Evolutionary conservation across 192 early-diverging fungal genomes (phyloP), one percentile per base, ranked within the genome.

Genomic region (Gigaspora rosea): DNA sequence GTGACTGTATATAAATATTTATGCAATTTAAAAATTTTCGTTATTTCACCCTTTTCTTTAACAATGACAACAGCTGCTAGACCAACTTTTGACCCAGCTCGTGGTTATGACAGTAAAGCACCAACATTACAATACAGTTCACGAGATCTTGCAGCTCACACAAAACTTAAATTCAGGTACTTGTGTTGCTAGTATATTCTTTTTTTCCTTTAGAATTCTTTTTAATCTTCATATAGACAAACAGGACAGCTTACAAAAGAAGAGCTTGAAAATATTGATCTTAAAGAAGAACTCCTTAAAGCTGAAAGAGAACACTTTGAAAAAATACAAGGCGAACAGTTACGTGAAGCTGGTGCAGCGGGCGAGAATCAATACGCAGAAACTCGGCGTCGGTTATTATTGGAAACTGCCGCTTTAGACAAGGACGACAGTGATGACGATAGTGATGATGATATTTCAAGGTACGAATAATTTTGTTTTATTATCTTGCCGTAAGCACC

Each of bases 121-220:
- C 84, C 91, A 32, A 90, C 90, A 35, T 87, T 89, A 35, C 85
- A 89, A 77, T 88, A 87, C 36, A 88, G 90, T 35, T 84, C 90
- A 41, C 88, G 90, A 64, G 93, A 92, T 81, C 81, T 95, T 36
- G 87, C 92, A 15, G 86, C 90, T 36, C 91, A 95, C 65, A 93
- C 92, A 33, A 89, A 88, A 75, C 89, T 95, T 76, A 95, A 95
- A 27, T 27, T 27, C 1, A 27, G 27, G 27, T 27, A 27, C 27
- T 27, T 27, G 27, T 27, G 27, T 1, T 27, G 27, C 27, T 27
- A 27, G 27, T 1, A 27, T 27, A 27, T 27, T 27, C 27, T 27
- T 27, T 27, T 27, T 27, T 27, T 27, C 1, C 27, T 27, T 27
- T 27, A 27, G 27, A 27, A 27, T 27, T 27, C 27, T 27, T 27